Evolutionary conservation across 192 early-diverging fungal genomes (phyloP).

Genomic region (Coemansia sp.): DNA sequence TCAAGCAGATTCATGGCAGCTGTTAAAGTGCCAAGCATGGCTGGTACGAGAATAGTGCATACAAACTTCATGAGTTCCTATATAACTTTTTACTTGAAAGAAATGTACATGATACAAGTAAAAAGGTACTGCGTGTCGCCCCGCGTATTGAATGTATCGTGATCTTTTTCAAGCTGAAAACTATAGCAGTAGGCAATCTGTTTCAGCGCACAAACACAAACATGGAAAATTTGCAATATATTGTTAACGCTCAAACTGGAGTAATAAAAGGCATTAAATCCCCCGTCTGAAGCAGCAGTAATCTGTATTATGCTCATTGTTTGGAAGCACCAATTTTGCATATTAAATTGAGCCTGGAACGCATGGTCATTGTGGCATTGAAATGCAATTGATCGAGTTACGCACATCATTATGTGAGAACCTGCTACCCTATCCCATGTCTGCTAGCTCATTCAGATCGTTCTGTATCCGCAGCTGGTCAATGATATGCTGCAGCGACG

Average conservation of each 20-base stretch:
- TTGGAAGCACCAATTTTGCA: too few relatives aligned
- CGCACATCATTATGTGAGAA: background rate
- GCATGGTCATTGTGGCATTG: too few relatives aligned
- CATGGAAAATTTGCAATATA: too few relatives aligned
- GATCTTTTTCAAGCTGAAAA: background rate
- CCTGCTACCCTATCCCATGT: constrained; percentile 11
- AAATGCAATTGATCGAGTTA: too few relatives aligned
- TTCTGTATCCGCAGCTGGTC: constrained; percentile 54
- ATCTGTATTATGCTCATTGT: too few relatives aligned
- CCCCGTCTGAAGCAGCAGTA: too few relatives aligned
- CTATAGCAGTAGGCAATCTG: background rate
- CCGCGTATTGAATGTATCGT: too few relatives aligned
- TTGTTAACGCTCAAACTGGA: too few relatives aligned
- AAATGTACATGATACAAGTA: background rate
- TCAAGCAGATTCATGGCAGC: constrained; percentile 10
- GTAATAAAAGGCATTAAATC: too few relatives aligned
- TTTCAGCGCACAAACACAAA: too few relatives aligned
- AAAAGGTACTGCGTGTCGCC: too few relatives aligned
- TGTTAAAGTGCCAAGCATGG: background rate
- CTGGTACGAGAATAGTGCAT: background rate
- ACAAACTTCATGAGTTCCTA: constrained; percentile 4
- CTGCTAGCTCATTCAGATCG: constrained; percentile 49
- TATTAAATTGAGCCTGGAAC: background rate
- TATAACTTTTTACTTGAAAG: too few relatives aligned
- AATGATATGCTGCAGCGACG: constrained; percentile 37